Percentiles rank a stretch among this genome's conserved stretches.
These are phyloP conservation scores for Monosporozyma yasuniensis DNA, from an alignment of 805 yeast genomes.

Conservation along the genomic window DNA sequence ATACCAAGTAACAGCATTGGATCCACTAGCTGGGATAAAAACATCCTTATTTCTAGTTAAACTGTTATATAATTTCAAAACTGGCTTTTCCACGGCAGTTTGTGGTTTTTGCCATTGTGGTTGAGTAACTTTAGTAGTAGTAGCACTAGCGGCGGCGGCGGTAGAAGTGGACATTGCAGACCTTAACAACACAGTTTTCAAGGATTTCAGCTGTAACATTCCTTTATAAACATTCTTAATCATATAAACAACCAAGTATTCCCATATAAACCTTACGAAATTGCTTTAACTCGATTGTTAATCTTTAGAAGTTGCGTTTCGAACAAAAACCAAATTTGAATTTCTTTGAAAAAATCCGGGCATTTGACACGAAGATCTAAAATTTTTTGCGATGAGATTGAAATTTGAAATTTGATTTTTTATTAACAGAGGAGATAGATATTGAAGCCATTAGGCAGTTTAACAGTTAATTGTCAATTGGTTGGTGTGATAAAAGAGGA, in stretches of 20 bases:
- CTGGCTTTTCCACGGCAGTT: conserved; percentile 27
- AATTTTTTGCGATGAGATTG: conserved; percentile 1
- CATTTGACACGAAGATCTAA: neutral
- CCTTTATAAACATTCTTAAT: neutral
- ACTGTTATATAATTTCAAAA: conserved; percentile 67
- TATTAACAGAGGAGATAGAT: too few species aligned
- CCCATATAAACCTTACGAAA: neutral
- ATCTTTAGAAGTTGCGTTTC: neutral
- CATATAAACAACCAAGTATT: too few species aligned
- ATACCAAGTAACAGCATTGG: conserved; percentile 77
- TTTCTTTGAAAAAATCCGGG: neutral
- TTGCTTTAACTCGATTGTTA: conserved; percentile 1
- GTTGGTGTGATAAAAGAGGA: too few species aligned
- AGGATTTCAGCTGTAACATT: neutral
- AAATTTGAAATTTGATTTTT: neutral
- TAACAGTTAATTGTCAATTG: too few species aligned
- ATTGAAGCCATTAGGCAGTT: too few species aligned
- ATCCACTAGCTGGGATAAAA: conserved; percentile 58
- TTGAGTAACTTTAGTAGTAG: conserved; percentile 32
- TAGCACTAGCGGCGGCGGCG: conserved; percentile 3
- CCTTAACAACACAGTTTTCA: neutral
- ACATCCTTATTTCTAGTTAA: conserved; percentile 72
- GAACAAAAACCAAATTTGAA: neutral
- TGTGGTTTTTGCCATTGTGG: conserved; percentile 46
- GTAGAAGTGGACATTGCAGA: conserved; percentile 3